These are phyloP conservation scores for Ogataea glucozyma DNA, from an alignment of 805 yeast species.

Conservation along the genomic window DNA sequence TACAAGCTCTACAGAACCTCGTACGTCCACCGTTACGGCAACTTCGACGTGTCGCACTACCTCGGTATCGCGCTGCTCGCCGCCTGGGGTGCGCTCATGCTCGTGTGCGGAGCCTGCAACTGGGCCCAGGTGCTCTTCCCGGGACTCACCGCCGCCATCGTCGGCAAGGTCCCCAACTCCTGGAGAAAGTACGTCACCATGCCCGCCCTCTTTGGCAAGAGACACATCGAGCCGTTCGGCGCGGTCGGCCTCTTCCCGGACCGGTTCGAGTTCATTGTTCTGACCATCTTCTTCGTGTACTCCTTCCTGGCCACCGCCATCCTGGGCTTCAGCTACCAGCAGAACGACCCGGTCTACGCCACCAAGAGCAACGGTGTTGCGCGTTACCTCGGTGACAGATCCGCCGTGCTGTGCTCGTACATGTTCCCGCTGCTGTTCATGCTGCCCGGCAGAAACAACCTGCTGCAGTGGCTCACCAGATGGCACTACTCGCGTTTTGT, in stretches of 20 bases:
- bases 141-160: slow-evolving; percentile 30
- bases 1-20: slow-evolving; percentile 31
- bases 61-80: slow-evolving; percentile 49
- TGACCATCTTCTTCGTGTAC: slow-evolving; percentile 40
- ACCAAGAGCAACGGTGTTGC: slow-evolving; percentile 25
- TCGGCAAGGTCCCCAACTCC: slow-evolving; percentile 30
- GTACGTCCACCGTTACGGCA: slow-evolving; percentile 34
- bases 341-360: slow-evolving; percentile 26
- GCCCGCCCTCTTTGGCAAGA: slow-evolving; percentile 26
- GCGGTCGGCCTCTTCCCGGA: slow-evolving; percentile 46
- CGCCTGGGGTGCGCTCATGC: slow-evolving; percentile 48
- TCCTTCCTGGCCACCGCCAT: slow-evolving; percentile 21
- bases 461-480: slow-evolving; percentile 59
- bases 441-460: slow-evolving; percentile 65
- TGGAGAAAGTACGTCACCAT: slow-evolving; percentile 30
- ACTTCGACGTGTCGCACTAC: slow-evolving; percentile 43
- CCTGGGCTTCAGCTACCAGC: slow-evolving; percentile 25
- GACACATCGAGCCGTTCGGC: slow-evolving; percentile 25
- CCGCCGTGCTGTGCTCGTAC: slow-evolving; percentile 52
- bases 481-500: slow-evolving; percentile 58
- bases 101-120: slow-evolving; percentile 43
- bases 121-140: slow-evolving; percentile 46
- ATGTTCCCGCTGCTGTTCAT: slow-evolving; percentile 52
- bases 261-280: slow-evolving; percentile 49
- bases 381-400: slow-evolving; percentile 48